Percentiles rank a stretch among this genome's conserved stretches.
Evolutionary conservation across 1,139 yeast genomes (phyloP).

Genomic region (Sugiyamaella japonica): DNA sequence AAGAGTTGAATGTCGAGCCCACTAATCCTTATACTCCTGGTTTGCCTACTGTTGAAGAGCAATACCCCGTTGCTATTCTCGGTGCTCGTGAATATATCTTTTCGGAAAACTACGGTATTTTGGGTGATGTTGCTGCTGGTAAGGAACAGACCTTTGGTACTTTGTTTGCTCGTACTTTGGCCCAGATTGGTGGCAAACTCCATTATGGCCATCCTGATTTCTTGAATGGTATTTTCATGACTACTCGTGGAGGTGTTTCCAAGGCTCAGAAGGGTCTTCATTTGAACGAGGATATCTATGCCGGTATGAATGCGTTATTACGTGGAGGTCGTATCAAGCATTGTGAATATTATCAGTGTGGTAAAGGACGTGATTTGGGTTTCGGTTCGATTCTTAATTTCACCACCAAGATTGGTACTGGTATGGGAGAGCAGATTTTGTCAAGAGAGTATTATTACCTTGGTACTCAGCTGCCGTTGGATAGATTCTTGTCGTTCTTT

Average conservation of each 20-base stretch:
- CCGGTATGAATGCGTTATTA: constrained; percentile 96
- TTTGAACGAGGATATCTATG: constrained; percentile 98
- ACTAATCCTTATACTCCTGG: constrained; percentile 50
- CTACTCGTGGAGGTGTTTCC: constrained; percentile 98
- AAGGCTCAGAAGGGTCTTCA: constrained; percentile 99
- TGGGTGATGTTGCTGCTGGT: constrained; percentile 99
- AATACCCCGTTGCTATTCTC: constrained; percentile 86
- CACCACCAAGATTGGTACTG: constrained; percentile 99
- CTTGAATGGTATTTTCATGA: constrained; percentile 90
- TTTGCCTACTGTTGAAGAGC: constrained; percentile 34
- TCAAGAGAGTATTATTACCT: constrained; percentile 97
- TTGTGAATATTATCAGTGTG: constrained; percentile 99
- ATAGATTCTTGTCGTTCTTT: constrained; percentile 95
- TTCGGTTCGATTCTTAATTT: constrained; percentile 97
- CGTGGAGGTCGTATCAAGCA: constrained; percentile 99
- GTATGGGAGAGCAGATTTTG: constrained; percentile 99
- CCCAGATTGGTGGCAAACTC: constrained; percentile 98
- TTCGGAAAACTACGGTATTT: constrained; percentile 97
- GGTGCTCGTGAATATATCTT: constrained; percentile 99
- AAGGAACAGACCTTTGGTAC: constrained; percentile 99
- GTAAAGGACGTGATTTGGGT: constrained; percentile 99
- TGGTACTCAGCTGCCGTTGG: constrained; percentile 96
- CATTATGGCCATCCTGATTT: constrained; percentile 99
- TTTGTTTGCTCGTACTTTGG: constrained; percentile 92
- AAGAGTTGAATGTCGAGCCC: constrained; percentile 73